A percentile compares a stretch with the other conserved stretches of the same genome.
Evolutionary conservation across 108 stramenopile species (phyloP).

Genomic region (Cyclotella cryptica): DNA sequence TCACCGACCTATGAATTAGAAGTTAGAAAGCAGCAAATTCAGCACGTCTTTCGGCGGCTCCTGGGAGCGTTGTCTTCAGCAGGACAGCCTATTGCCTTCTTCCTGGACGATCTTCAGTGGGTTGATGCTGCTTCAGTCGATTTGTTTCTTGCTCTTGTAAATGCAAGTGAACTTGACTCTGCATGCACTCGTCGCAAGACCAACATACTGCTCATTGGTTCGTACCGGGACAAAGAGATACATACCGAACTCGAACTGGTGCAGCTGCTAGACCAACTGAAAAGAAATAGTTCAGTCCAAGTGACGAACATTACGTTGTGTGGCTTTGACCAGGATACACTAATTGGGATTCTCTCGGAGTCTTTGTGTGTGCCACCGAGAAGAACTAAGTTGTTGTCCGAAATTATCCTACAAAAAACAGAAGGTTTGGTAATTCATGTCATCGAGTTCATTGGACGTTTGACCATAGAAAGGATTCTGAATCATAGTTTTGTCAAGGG

Average conservation of each 20-base stretch:
- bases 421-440: too few species aligned
- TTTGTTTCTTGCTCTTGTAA: too few species aligned
- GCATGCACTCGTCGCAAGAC: neutral
- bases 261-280: conserved; percentile 12
- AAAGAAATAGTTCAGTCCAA: conserved; percentile 14
- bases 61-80: conserved; percentile 16
- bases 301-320: conserved; percentile 21
- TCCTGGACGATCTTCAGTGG: conserved; percentile 77
- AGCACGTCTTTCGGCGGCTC: conserved; percentile 26
- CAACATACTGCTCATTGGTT: conserved; percentile 34
- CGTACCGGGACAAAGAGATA: too few species aligned
- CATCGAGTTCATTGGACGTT: too few species aligned
- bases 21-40: conserved; percentile 20
- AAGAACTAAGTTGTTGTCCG: conserved; percentile 21
- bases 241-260: conserved; percentile 20
- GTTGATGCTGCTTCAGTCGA: conserved; percentile 56
- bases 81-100: conserved; percentile 33
- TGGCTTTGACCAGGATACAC: conserved; percentile 15
- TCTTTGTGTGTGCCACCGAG: conserved; percentile 22
- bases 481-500: conserved; percentile 30
- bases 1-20: neutral
- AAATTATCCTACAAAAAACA: conserved; percentile 33
- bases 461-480: too few species aligned
- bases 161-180: conserved; percentile 26
- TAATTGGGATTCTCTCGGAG: conserved; percentile 31